Conservation (phyloP, 768 basidiomycete species). For the Boletellus sp. region DNA sequence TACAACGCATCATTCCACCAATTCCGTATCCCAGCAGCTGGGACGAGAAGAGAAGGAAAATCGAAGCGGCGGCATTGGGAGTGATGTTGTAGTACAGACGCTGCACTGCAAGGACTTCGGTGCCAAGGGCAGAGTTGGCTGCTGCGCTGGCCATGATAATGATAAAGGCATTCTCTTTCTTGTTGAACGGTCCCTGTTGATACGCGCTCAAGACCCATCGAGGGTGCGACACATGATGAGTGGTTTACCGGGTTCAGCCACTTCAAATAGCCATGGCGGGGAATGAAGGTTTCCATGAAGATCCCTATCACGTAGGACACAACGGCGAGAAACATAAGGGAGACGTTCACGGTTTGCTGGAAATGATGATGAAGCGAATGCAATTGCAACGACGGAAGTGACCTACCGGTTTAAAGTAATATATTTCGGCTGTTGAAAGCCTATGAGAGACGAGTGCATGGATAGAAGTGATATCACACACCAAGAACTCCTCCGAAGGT, state of each 20-base stretch:
- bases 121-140: constrained; percentile 51
- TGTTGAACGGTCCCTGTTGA: constrained; percentile 51
- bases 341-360: constrained; percentile 53
- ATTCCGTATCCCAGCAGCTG: constrained; percentile 49
- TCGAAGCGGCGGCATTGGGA: constrained; percentile 44
- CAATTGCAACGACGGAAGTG: background rate
- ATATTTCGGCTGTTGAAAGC: constrained; percentile 45
- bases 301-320: constrained; percentile 49
- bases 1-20: constrained; percentile 50
- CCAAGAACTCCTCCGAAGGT: constrained; percentile 52
- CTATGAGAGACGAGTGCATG: background rate
- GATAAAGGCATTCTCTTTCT: constrained; percentile 57
- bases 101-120: constrained; percentile 54
- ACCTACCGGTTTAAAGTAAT: constrained; percentile 55
- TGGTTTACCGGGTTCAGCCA: constrained; percentile 48
- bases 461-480: constrained; percentile 20
- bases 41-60: constrained; percentile 41
- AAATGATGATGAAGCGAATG: background rate
- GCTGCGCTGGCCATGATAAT: constrained; percentile 56
- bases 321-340: constrained; percentile 53
- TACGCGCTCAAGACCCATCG: background rate
- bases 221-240: background rate
- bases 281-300: constrained; percentile 44
- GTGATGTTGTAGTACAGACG: constrained; percentile 51
- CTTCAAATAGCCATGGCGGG: constrained; percentile 40